Conservation (phyloP, 176 grass and related monocot species). For the Echinochloa phyllopogon region DNA sequence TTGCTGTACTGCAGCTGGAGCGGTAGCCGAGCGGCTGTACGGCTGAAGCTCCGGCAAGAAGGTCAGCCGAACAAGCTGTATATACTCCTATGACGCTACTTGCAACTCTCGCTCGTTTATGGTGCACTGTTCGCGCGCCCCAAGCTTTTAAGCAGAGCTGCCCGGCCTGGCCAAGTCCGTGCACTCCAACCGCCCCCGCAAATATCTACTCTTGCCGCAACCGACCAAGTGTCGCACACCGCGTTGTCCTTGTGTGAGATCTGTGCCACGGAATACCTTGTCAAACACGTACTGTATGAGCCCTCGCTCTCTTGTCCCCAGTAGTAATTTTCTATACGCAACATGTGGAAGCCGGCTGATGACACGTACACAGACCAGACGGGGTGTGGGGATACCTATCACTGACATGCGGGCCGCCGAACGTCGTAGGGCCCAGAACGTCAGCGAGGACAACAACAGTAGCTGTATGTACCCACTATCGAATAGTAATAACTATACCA, state of each 20-base stretch:
- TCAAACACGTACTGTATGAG: slow-evolving; percentile 50
- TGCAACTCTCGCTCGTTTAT: too few species aligned
- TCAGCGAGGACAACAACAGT: background rate
- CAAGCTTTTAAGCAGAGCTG: background rate
- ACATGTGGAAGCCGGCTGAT: background rate
- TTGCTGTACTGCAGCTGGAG: too few species aligned
- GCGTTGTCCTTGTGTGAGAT: background rate
- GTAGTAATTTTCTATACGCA: background rate
- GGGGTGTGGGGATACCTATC: accelerated
- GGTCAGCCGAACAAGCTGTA: too few species aligned
- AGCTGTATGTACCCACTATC: background rate
- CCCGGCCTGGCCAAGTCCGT: background rate
- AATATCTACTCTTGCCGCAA: background rate
- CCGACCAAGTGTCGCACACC: background rate
- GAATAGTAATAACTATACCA: too few species aligned
- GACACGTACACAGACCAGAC: too few species aligned
- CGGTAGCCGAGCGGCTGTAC: too few species aligned
- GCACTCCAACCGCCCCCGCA: background rate
- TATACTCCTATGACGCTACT: too few species aligned
- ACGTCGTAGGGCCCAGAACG: accelerated
- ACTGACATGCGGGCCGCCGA: background rate
- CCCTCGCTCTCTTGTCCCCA: slow-evolving; percentile 13
- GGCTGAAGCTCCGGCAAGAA: too few species aligned
- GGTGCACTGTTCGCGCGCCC: background rate
- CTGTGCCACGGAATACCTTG: slow-evolving; percentile 45